A percentile compares a stretch with the other conserved stretches of the same genome.
Conservation (phyloP, 345 rosid species). For the Raphanus sativus region DNA sequence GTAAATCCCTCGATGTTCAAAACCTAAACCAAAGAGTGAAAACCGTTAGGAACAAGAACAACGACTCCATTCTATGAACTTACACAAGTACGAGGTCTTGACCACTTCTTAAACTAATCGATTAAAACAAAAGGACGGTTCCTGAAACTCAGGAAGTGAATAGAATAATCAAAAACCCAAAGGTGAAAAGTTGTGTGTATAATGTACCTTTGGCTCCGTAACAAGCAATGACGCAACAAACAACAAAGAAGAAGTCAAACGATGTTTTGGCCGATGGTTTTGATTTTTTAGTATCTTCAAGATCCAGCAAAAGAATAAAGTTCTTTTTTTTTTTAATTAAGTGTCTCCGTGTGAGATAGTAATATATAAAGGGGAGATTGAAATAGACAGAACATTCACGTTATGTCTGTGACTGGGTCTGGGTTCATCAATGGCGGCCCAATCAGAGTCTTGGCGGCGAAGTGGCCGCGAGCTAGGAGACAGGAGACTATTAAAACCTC, state of each 20-base stretch:
- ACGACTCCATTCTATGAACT: constrained; percentile 36
- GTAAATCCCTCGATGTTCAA: constrained; percentile 40
- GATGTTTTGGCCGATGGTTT: constrained; percentile 49
- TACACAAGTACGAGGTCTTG: constrained; percentile 23
- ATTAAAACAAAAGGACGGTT: constrained; percentile 26
- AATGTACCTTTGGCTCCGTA: constrained; percentile 57
- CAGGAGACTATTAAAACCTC: constrained; percentile 26
- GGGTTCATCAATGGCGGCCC: constrained; percentile 34
- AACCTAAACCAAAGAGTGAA: constrained; percentile 29
- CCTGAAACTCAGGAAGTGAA: constrained; percentile 42
- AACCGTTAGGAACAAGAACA: neutral
- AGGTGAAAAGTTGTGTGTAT: neutral
- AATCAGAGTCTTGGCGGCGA: constrained; percentile 40
- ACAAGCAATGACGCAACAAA: constrained; percentile 45
- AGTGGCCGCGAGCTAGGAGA: constrained; percentile 34
- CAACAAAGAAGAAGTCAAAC: constrained; percentile 26
- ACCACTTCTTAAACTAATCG: constrained; percentile 23
- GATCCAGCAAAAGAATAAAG: neutral
- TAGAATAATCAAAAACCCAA: constrained; percentile 38
- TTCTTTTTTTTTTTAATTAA: neutral
- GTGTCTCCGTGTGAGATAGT: constrained; percentile 23
- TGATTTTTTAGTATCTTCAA: constrained; percentile 25
- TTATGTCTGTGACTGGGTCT: constrained; percentile 20
- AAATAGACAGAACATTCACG: constrained; percentile 33
- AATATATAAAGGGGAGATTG: neutral